Evolutionary conservation across 2,329 filamentous ascomycete species (phyloP).

Genomic region (Aspergillus aculeatinus): DNA sequence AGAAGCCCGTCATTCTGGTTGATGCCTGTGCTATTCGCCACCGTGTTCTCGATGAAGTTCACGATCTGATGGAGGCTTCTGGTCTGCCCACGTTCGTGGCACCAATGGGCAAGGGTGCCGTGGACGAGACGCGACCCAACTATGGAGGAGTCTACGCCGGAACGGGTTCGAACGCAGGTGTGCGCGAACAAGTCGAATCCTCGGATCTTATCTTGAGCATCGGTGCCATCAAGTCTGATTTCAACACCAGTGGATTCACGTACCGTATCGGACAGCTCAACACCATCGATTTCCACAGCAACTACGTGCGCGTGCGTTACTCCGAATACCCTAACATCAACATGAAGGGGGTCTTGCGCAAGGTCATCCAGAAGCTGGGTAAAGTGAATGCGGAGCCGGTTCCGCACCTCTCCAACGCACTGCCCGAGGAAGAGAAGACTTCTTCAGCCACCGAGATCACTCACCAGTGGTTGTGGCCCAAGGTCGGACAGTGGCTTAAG

Average conservation of each 20-base stretch:
- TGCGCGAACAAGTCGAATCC: conserved; percentile 41
- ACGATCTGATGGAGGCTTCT: conserved; percentile 70
- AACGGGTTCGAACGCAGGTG: conserved; percentile 63
- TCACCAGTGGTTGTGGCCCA: conserved; percentile 68
- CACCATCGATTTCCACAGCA: conserved; percentile 81
- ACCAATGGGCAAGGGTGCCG: conserved; percentile 83
- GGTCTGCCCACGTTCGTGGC: conserved; percentile 80
- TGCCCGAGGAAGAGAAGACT: conserved; percentile 36
- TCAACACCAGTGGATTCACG: conserved; percentile 69
- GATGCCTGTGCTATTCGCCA: conserved; percentile 82
- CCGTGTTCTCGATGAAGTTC: conserved; percentile 68
- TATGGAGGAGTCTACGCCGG: conserved; percentile 86
- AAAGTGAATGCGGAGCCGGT: conserved; percentile 57
- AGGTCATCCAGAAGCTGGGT: conserved; percentile 60
- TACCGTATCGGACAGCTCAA: conserved; percentile 76
- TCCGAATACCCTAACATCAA: conserved; percentile 74
- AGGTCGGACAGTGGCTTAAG: conserved; percentile 69
- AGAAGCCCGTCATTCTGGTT: conserved; percentile 74
- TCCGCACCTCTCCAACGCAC: conserved; percentile 57
- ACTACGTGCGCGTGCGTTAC: conserved; percentile 70
- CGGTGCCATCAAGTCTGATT: conserved; percentile 47
- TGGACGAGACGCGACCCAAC: conserved; percentile 72
- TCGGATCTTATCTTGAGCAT: conserved; percentile 46
- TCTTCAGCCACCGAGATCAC: conserved; percentile 43
- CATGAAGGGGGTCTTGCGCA: conserved; percentile 77